Base-by-base conservation (phyloP, 2,329 filamentous ascomycete species). In the Trichophyton simii region DNA sequence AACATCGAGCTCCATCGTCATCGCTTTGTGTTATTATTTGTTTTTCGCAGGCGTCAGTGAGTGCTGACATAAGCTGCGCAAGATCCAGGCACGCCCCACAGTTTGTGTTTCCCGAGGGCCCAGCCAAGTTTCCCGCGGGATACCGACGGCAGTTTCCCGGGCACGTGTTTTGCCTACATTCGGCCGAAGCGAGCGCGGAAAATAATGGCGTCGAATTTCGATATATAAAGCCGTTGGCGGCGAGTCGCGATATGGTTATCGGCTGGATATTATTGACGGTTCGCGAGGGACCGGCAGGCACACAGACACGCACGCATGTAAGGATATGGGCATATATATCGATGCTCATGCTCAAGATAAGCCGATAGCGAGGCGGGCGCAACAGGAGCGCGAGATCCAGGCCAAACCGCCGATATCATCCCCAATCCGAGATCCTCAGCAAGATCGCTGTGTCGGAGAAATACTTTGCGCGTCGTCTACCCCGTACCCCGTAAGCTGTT, bases 51-150 rank as follows among this genome's bases (percentile, higher is more conserved):
- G 28, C 34, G n/a, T 31, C 15, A 11, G 28, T 34, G 9, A 18
- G 25, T 18, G 28, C 13, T 55, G 52, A 55, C 52, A 55, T 55
- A 55, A 55, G 25, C 52, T 9, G 9, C 25, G 5, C 28, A 7
- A 36, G 52, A 55, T 55, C 52, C 52, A 55, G 52, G 52, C 52
- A 55, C 52, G 52, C 28, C 28, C 52, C 52, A 36, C 52, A 11
- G 13, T n/a, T 25, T 8, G 28, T n/a, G 52, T 55, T 55, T 55
- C 31, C 52, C 52, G 52, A 8, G 13, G 52, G 52, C n/a, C 46
- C 9, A 28, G 20, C 11, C 20, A n/a, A 55, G 28, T 55, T 55
- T 55, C 52, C 52, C 52, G 52, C 52, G 52, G 52, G 52, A 22
- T 52, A 22, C 46, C 46, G 20, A 55, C n/a, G 20, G 28, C 18